Evolutionary conservation across 192 early-diverging fungal species (phyloP).

Genomic region (Coemansia sp.): DNA sequence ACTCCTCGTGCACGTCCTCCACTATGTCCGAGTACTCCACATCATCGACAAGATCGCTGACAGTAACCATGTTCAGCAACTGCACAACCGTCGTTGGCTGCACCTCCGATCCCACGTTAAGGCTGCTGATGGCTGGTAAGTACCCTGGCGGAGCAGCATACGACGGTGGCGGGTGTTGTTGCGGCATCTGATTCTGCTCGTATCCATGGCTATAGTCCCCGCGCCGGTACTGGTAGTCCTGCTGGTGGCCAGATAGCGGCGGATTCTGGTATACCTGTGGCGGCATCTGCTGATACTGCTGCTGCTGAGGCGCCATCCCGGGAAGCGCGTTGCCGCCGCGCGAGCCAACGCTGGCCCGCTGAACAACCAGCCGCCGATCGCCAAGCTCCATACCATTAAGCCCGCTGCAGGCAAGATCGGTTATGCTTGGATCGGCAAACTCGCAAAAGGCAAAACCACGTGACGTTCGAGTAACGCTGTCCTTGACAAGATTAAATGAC

Average conservation of each 20-base stretch:
- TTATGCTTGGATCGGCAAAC: constrained; percentile 84
- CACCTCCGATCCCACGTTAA: not conserved
- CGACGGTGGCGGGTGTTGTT: constrained; percentile 8
- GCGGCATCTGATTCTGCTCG: constrained; percentile 1
- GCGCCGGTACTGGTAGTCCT: constrained; percentile 3
- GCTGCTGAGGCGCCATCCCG: not conserved
- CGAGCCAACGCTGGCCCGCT: constrained; percentile 88
- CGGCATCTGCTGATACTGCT: constrained; percentile 30
- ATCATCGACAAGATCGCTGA: constrained; percentile 82
- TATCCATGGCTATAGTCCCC: constrained; percentile 16
- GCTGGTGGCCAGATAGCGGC: constrained; percentile 22
- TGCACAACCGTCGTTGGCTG: constrained; percentile 83
- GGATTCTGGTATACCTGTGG: constrained; percentile 21
- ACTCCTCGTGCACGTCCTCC: constrained; percentile 92
- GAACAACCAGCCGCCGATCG: constrained; percentile 92
- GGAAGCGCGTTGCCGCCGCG: constrained; percentile 29
- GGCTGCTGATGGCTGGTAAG: not conserved
- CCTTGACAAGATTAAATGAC: constrained; percentile 94
- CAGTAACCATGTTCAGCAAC: constrained; percentile 94
- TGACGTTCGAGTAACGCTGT: constrained; percentile 70
- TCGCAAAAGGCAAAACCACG: constrained; percentile 98
- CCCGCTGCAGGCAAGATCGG: constrained; percentile 93
- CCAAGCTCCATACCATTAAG: constrained; percentile 96
- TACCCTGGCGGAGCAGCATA: constrained; percentile 9
- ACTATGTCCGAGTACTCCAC: constrained; percentile 89